These are phyloP conservation scores for Arthrocladium fulminans DNA, from an alignment of 2,329 filamentous ascomycete genomes.

Conservation along the genomic window DNA sequence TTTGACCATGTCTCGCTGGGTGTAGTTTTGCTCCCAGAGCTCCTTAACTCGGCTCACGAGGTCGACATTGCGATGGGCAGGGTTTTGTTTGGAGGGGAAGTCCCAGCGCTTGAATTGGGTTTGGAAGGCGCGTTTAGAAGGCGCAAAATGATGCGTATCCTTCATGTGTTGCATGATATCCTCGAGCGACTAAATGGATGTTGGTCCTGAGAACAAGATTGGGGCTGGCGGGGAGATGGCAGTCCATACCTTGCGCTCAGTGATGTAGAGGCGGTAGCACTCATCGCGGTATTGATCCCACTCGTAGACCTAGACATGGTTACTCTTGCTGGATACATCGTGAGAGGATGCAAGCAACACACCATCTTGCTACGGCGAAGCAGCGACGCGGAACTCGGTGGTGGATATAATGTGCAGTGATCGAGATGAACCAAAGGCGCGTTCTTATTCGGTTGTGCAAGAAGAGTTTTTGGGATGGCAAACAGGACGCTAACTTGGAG, in stretches of 20 bases:
- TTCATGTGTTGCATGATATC: constrained; percentile 67
- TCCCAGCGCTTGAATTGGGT: constrained; percentile 69
- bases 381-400: neutral
- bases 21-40: constrained; percentile 67
- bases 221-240: neutral
- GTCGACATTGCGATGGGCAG: constrained; percentile 58
- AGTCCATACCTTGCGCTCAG: constrained; percentile 51
- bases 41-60: constrained; percentile 63
- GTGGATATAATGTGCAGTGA: neutral
- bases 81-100: constrained; percentile 66
- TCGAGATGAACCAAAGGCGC: constrained; percentile 3
- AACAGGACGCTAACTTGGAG: too few species aligned
- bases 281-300: constrained; percentile 59
- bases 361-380: constrained; percentile 1
- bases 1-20: constrained; percentile 64
- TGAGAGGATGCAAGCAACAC: neutral
- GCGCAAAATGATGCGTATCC: constrained; percentile 55
- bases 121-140: constrained; percentile 69
- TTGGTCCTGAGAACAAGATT: neutral
- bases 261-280: constrained; percentile 65
- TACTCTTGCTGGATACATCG: neutral
- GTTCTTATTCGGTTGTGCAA: neutral
- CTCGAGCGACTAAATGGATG: constrained; percentile 45
- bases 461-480: neutral
- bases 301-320: constrained; percentile 43